Evolutionary conservation across 495 filamentous ascomycete species (phyloP).

Genomic region (Lasiosphaeriaceae sp.): DNA sequence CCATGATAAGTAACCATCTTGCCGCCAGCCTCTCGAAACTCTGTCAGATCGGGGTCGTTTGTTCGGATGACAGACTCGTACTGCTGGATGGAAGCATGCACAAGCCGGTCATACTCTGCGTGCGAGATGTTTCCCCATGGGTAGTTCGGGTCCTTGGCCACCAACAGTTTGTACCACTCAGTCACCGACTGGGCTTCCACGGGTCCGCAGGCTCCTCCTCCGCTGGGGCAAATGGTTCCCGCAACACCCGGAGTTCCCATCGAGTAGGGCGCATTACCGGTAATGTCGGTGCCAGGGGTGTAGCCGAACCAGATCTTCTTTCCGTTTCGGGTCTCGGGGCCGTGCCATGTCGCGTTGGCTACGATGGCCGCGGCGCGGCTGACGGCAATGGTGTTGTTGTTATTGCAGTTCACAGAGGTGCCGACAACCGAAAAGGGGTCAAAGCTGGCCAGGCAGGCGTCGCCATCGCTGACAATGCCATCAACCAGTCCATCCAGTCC

Average conservation of each 20-base stretch:
- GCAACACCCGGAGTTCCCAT: conserved; percentile 11
- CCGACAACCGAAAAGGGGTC: conserved; percentile 24
- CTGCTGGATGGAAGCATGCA: conserved; percentile 22
- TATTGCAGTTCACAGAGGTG: conserved; percentile 7
- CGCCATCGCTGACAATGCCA: conserved; percentile 26
- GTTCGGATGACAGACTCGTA: conserved; percentile 33
- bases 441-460: conserved; percentile 17
- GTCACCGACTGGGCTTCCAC: conserved; percentile 1
- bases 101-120: conserved; percentile 21
- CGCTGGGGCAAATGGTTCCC: conserved; percentile 13
- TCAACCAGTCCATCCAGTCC: conserved; percentile 34
- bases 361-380: conserved; percentile 19
- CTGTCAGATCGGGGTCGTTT: conserved; percentile 37
- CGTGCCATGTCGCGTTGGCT: conserved; percentile 26
- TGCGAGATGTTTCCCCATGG: conserved; percentile 7
- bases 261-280: neutral
- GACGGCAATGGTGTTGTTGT: conserved; percentile 2
- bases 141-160: conserved; percentile 14
- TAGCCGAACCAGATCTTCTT: conserved; percentile 19
- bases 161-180: conserved; percentile 18
- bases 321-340: conserved; percentile 10
- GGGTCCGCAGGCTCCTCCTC: conserved; percentile 7
- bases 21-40: conserved; percentile 32
- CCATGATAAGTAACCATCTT: conserved; percentile 48
- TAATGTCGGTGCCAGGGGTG: conserved; percentile 16